These are phyloP conservation scores for Dictyostelium brefeldianum DNA, from an alignment of 78 protist species.

Conservation along the genomic window DNA sequence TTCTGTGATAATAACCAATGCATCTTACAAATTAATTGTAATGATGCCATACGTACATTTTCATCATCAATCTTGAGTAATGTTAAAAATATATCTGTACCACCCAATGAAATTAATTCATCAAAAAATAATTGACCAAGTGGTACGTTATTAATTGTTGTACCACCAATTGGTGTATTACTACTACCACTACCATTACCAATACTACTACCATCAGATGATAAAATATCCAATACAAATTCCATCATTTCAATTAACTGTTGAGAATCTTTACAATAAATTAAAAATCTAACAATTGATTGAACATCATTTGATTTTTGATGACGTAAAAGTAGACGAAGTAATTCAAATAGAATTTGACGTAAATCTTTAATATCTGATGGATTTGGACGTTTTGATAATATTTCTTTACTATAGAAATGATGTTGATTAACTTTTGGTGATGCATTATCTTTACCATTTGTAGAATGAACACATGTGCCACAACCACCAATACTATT, in stretches of 20 bases:
- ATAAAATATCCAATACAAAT: constrained; percentile 40
- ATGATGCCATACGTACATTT: constrained; percentile 30
- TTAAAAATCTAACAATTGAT: constrained; percentile 6
- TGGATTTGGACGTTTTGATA: constrained; percentile 17
- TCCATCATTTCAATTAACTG: constrained; percentile 53
- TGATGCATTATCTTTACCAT: too few relatives aligned
- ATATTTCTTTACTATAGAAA: neutral
- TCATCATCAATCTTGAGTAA: constrained; percentile 33
- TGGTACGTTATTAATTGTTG: neutral
- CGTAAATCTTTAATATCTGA: constrained; percentile 29
- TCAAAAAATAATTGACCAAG: constrained; percentile 46
- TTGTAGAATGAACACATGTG: neutral
- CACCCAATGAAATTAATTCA: constrained; percentile 14
- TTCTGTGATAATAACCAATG: neutral
- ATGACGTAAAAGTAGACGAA: constrained; percentile 1
- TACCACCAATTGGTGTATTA: neutral
- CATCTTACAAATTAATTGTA: constrained; percentile 46
- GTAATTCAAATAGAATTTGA: constrained; percentile 18
- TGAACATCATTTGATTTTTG: constrained; percentile 30
- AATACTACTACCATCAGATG: neutral
- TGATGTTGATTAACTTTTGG: neutral
- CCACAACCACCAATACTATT: neutral
- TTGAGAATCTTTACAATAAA: constrained; percentile 15
- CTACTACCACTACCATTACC: neutral
- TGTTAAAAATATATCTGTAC: constrained; percentile 47